Evolutionary conservation across 1,284 basidiomycete genomes (phyloP), one percentile per base, ranked within the genome.

Genomic region (Butyriboletus appendiculatus): DNA sequence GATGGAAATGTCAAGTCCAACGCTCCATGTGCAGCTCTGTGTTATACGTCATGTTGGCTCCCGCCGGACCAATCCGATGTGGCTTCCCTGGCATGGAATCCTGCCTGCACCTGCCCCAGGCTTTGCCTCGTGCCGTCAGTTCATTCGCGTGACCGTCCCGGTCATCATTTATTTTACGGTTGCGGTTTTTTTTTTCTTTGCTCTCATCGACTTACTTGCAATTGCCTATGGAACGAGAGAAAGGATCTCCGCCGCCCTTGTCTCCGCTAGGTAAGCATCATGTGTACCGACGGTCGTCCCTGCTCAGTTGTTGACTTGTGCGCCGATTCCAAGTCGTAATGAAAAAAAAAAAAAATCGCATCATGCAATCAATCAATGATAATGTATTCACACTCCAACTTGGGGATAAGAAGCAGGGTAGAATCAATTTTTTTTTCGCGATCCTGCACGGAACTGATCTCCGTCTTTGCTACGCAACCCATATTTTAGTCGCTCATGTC

Each of bases 291-390:
- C 20, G 16, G 15, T 30, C 24, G 18, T 18, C 57, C 60, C 51
- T 60, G 57, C 37, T 3, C 37, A 7, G 37, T 45, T 49, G 48
- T 46, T 62, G 47, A 52, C 48, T 55, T 56, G 26, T 43, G n/a
- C 18, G 7, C 41, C 9, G 5, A 18, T 48, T 37, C 45, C 20
- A 33, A 42, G 38, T 45, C 44, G 24, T 30, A 33, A 57, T 55
- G 26, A 14, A 57, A 18, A 34, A 28, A 5, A 4, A n/a, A 20
- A 20, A 35, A 33, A 43, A n/a, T 20, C 18, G 4, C 34, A 38
- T 41, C 26, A 20, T 41, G 34, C 28, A 41, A 43, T 32, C 30
- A 11, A 32, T 28, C 15, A 39, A n/a, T n/a, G n/a, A n/a, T 24
- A n/a, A 30, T 37, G 11, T 16, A 24, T 41, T 30, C 42, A 52